Percentiles rank a stretch among this genome's conserved stretches.
Evolutionary conservation across 2,329 filamentous ascomycete species (phyloP).

Genomic region (Diaporthe sp.): DNA sequence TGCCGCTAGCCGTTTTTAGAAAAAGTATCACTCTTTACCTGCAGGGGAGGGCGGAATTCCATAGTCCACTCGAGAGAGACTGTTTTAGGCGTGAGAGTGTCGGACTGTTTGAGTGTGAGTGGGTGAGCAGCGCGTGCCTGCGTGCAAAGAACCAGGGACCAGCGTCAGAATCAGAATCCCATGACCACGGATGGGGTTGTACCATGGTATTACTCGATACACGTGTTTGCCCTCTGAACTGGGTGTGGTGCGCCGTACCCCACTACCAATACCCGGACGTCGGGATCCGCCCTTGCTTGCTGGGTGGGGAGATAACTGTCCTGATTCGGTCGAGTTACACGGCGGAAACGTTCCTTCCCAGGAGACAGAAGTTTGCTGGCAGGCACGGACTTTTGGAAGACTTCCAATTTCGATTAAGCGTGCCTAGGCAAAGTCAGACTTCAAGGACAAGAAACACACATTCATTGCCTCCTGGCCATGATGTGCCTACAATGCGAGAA

Average conservation of each 20-base stretch:
- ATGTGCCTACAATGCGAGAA: background rate
- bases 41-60: too few relatives aligned
- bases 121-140: background rate
- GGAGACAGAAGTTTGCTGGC: background rate
- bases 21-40: too few relatives aligned
- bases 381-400: background rate
- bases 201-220: slow-evolving; percentile 22
- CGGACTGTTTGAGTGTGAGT: background rate
- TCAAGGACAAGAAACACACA: too few relatives aligned
- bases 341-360: slow-evolving; percentile 23
- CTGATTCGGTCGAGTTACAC: slow-evolving; percentile 19
- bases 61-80: too few relatives aligned
- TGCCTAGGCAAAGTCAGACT: background rate
- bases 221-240: slow-evolving; percentile 9
- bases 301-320: background rate
- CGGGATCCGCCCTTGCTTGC: slow-evolving; percentile 1
- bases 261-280: background rate
- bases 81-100: background rate
- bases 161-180: slow-evolving; percentile 1
- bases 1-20: too few relatives aligned
- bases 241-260: slow-evolving; percentile 12
- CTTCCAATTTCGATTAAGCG: background rate
- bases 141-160: background rate
- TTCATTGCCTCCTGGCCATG: background rate
- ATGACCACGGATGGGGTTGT: slow-evolving; percentile 24